A percentile compares a stretch with the other conserved stretches of the same genome.
phyloP scores from a whole-genome alignment of 495 filamentous ascomycete genomes.

The Jackrogersella multiformis region DNA sequence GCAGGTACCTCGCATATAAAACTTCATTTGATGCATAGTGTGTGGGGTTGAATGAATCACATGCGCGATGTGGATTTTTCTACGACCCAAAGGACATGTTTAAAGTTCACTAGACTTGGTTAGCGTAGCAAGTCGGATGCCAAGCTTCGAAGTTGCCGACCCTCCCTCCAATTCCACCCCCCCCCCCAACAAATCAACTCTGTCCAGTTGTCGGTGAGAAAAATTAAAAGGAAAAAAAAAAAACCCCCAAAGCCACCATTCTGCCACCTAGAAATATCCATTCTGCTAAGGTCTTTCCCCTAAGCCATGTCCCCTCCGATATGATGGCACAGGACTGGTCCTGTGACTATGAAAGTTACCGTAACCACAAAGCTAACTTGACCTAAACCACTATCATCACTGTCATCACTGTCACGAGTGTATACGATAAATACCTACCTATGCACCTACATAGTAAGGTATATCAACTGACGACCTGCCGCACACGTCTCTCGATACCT shows the following conservation, averaged over 20 bases:
- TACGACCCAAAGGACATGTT: conserved; percentile 1
- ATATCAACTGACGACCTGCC: neutral
- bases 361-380: conserved; percentile 15
- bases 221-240: no score
- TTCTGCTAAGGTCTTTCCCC: conserved; percentile 5
- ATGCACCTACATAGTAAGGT: no score
- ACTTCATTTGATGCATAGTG: conserved; percentile 12
- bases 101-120: neutral
- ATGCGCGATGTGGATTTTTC: conserved; percentile 26
- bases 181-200: conserved; percentile 37
- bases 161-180: no score
- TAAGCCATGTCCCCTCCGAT: conserved; percentile 8
- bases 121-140: neutral
- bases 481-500: neutral
- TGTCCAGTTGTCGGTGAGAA: conserved; percentile 40
- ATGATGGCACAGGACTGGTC: conserved; percentile 32
- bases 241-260: no score
- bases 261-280: conserved; percentile 19
- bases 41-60: conserved; percentile 37
- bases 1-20: conserved; percentile 8
- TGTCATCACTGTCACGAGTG: conserved; percentile 13
- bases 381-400: conserved; percentile 8
- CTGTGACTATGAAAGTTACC: conserved; percentile 35
- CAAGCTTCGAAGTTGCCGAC: conserved; percentile 2
- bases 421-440: conserved; percentile 14